Percentiles rank a stretch among this genome's conserved stretches.
These are phyloP conservation scores for Blastomyces percursus DNA, from an alignment of 2,329 filamentous ascomycete genomes.

Conservation along the genomic window DNA sequence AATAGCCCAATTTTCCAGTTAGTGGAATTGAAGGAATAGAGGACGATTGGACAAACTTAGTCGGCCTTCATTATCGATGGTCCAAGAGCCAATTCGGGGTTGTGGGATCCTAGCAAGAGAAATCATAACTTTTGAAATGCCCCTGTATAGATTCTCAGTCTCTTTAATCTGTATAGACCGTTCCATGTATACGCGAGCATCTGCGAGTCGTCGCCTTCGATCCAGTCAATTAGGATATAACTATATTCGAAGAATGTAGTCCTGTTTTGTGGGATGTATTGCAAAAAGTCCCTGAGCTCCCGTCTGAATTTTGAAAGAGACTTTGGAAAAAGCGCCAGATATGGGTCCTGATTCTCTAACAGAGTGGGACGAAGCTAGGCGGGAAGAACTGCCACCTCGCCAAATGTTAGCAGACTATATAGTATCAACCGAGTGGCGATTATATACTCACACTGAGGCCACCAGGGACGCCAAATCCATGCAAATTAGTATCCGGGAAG, in stretches of 20 bases:
- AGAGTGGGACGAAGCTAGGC: slow-evolving; percentile 4
- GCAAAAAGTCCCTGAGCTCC: neutral
- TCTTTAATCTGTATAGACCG: slow-evolving; percentile 9
- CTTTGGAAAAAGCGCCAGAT: slow-evolving; percentile 5
- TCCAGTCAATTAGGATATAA: slow-evolving; percentile 13
- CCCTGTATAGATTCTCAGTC: slow-evolving; percentile 13
- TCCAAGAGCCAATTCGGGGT: slow-evolving; percentile 17
- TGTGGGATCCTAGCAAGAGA: slow-evolving; percentile 12
- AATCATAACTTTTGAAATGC: slow-evolving; percentile 13
- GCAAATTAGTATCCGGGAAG: slow-evolving; percentile 13
- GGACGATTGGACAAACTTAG: slow-evolving; percentile 17
- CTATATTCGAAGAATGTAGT: slow-evolving; percentile 1
- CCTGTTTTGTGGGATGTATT: slow-evolving; percentile 4
- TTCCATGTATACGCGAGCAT: slow-evolving; percentile 5
- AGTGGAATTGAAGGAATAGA: slow-evolving; percentile 13
- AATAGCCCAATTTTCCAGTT: slow-evolving; percentile 18
- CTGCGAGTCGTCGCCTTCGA: slow-evolving; percentile 4
- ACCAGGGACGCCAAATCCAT: slow-evolving; percentile 18
- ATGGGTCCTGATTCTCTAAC: slow-evolving; percentile 6
- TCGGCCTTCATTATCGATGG: slow-evolving; percentile 14
- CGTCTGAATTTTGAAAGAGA: neutral
- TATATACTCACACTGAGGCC: slow-evolving; percentile 9
- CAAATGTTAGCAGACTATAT: neutral
- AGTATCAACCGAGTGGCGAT: neutral
- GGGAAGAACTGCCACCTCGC: slow-evolving; percentile 8